Percentiles rank a stretch among this genome's conserved stretches.
phyloP scores from a whole-genome alignment of 495 filamentous ascomycete genomes.

The Penicillium coffeae region DNA sequence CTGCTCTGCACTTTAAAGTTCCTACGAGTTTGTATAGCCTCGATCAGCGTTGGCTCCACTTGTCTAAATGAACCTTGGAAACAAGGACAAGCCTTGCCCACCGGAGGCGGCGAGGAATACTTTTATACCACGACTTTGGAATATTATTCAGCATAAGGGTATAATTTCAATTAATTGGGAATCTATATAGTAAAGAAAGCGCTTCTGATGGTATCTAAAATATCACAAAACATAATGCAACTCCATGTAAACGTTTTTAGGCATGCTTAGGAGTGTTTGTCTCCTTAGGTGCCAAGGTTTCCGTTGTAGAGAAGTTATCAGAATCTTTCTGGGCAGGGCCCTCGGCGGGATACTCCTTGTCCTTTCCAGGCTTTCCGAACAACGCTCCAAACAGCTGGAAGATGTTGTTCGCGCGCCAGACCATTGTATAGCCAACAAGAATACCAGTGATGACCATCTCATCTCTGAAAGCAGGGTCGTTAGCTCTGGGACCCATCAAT shows the following conservation, averaged over 20 bases:
- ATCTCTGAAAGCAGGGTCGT: slow-evolving; percentile 18
- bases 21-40: no score
- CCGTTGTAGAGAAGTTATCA: neutral
- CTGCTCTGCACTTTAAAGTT: no score
- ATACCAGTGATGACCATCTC: slow-evolving; percentile 33
- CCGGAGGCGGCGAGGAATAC: no score
- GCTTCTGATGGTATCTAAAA: neutral
- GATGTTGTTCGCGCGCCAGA: slow-evolving; percentile 20
- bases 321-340: neutral
- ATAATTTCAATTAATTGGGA: neutral
- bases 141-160: no score
- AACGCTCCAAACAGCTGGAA: slow-evolving; percentile 23
- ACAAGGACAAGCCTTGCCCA: no score
- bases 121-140: no score
- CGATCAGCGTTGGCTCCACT: no score
- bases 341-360: slow-evolving; percentile 1
- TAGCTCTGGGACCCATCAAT: slow-evolving; percentile 21
- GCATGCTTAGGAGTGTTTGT: no score
- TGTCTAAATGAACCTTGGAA: no score
- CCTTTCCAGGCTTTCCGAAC: slow-evolving; percentile 15
- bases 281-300: neutral
- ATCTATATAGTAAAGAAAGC: neutral
- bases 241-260: no score
- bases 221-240: neutral
- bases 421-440: slow-evolving; percentile 28